Base-by-base conservation (phyloP, 2,329 filamentous ascomycete species). In the Aspergillus ibericus region DNA sequence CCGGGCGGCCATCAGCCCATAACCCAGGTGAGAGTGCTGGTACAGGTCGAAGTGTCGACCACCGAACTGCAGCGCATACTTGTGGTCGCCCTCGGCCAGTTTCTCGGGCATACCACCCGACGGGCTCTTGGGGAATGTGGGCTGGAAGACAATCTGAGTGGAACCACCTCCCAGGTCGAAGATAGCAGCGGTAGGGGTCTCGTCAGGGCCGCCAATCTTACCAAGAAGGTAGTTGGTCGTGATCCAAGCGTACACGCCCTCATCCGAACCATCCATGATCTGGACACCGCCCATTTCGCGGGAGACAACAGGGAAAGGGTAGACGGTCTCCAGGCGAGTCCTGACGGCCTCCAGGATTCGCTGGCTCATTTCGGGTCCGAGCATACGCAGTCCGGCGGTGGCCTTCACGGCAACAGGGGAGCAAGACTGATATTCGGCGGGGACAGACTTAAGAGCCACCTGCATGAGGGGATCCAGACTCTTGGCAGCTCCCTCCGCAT, bases 201-300 rank as follows among this genome's bases (percentile, higher is more conserved):
- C 87, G 73, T 97, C 93, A 1, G 92, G 91, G 10, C 91, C 90
- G 59, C 95, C 95, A 76, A 99, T 98, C 81, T 98, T 98, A 70
- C 93, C 93, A 22, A 99, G 86, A 40, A 99, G 88, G 78, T 99
- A 99, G 83, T 99, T 99, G 66, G 92, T 95, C 6, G 95, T 99
- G 75, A 99, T 96, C 95, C 95, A 99, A 54, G 95, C 96, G 73
- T 96, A 99, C 29, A 99, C 93, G 73, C 95, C 95, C 80, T 99
- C 95, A 71, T 97, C 91, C 52, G 91, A 92, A 62, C 95, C 95
- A 69, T 96, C 93, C 95, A 99, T 99, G 75, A 99, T 96, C 63
- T 92, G 86, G 27, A 99, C 92, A 57, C 96, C 95, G 56, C 90
- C 87, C 67, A 93, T 88, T 69, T 92, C 91, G 64, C 87, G 84